A percentile compares a stretch with the other conserved stretches of the same genome.
Evolutionary conservation across 2,329 filamentous ascomycete species (phyloP).

Genomic region (Curvularia eragrostidis): DNA sequence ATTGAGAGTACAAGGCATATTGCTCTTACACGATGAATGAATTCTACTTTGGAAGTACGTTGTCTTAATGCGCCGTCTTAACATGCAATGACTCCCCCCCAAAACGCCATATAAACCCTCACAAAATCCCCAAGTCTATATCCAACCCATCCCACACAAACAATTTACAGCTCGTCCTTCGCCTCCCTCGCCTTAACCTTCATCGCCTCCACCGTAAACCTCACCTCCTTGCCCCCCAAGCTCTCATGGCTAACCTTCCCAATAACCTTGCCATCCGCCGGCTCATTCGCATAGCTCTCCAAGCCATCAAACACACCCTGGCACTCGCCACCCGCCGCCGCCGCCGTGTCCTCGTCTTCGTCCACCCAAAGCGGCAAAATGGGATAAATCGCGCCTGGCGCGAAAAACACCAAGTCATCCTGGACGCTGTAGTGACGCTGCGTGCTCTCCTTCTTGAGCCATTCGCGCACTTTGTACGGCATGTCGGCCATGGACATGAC

Average conservation of each 20-base stretch:
- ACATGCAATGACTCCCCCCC: neutral
- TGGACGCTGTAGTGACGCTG: slow-evolving; percentile 51
- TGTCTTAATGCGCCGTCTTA: neutral
- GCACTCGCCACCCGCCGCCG: slow-evolving; percentile 49
- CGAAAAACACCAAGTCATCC: slow-evolving; percentile 59
- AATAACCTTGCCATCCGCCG: slow-evolving; percentile 40
- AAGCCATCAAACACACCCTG: slow-evolving; percentile 47
- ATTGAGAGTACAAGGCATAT: neutral
- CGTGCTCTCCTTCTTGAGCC: slow-evolving; percentile 57
- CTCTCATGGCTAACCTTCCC: slow-evolving; percentile 37
- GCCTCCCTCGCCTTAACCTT: slow-evolving; percentile 27
- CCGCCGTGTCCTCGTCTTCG: slow-evolving; percentile 13
- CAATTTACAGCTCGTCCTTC: slow-evolving; percentile 36
- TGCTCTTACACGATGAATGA: neutral
- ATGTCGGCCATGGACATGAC: slow-evolving; percentile 57
- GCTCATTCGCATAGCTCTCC: slow-evolving; percentile 40
- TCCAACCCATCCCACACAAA: neutral
- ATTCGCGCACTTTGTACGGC: slow-evolving; percentile 53
- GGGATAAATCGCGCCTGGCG: slow-evolving; percentile 60
- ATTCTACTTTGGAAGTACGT: neutral
- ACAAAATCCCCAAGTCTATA: neutral
- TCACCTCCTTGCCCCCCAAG: slow-evolving; percentile 36
- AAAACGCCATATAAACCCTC: neutral
- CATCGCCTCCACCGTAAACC: slow-evolving; percentile 43
- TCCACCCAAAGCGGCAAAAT: slow-evolving; percentile 60